These are phyloP conservation scores for Paraurostyla sp. DNA, from an alignment of 73 alveolate genomes.

Conservation along the genomic window DNA sequence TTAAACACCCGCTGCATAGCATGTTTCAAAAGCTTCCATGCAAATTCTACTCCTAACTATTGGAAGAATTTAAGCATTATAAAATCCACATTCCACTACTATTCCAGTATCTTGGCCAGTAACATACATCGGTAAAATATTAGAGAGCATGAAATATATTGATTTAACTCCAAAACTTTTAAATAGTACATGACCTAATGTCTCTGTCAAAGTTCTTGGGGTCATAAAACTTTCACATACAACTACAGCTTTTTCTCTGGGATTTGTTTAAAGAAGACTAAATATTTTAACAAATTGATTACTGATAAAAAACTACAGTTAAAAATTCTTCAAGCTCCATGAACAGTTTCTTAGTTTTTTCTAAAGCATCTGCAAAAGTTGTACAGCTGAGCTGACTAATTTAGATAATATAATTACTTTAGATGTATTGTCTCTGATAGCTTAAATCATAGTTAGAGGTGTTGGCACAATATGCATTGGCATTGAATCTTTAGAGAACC, in stretches of 20 bases:
- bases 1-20: constrained; percentile 32
- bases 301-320: constrained; percentile 55
- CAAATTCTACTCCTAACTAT: constrained; percentile 46
- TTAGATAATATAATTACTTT: not conserved
- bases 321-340: constrained; percentile 65
- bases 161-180: constrained; percentile 56
- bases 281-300: not conserved
- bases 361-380: constrained; percentile 58
- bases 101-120: constrained; percentile 67
- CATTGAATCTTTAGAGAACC: constrained; percentile 60
- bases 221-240: constrained; percentile 38
- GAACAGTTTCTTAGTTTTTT: constrained; percentile 13
- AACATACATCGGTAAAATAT: constrained; percentile 58
- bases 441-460: constrained; percentile 25
- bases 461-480: constrained; percentile 68
- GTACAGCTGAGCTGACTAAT: constrained; percentile 17
- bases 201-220: constrained; percentile 52
- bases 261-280: constrained; percentile 41
- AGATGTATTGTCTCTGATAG: constrained; percentile 29
- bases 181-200: constrained; percentile 60
- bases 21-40: constrained; percentile 40
- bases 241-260: constrained; percentile 53
- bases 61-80: constrained; percentile 34
- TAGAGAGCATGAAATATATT: constrained; percentile 48
- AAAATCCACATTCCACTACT: constrained; percentile 58